Conservation (phyloP, 2,329 filamentous ascomycete species). For the Bipolaris cookei region DNA sequence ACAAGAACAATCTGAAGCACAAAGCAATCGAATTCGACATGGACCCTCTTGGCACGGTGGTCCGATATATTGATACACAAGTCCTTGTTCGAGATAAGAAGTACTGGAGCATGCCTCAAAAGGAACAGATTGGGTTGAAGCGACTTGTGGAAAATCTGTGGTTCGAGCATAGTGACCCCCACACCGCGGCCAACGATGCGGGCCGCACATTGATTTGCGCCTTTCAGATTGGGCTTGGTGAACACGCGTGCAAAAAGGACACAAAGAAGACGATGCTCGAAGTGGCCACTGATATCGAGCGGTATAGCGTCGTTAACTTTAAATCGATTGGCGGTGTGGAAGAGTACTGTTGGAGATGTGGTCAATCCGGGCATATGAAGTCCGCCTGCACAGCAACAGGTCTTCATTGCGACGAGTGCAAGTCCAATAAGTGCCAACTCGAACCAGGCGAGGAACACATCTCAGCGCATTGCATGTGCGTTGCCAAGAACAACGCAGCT, state of each 20-base stretch:
- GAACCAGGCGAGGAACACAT: conserved; percentile 10
- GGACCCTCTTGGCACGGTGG: conserved; percentile 12
- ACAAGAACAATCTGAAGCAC: conserved; percentile 26
- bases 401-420: conserved; percentile 17
- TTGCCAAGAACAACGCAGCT: background rate
- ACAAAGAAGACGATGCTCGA: background rate
- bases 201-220: conserved; percentile 34
- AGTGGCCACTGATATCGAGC: conserved; percentile 14
- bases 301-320: conserved; percentile 12
- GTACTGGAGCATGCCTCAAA: background rate
- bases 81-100: conserved; percentile 18
- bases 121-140: conserved; percentile 19
- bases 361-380: conserved; percentile 10
- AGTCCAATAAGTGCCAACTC: background rate
- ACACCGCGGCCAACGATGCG: conserved; percentile 32
- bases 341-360: conserved; percentile 22
- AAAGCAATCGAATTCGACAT: conserved; percentile 25
- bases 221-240: conserved; percentile 22
- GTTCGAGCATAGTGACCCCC: conserved; percentile 27
- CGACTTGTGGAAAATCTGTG: conserved; percentile 12
- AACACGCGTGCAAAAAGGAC: background rate
- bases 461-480: conserved; percentile 11
- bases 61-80: conserved; percentile 36
- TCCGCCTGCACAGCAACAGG: conserved; percentile 3
- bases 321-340: conserved; percentile 10